Evolutionary conservation across 148 eudicot species (phyloP), one percentile per base, ranked within the genome.

Genomic region (Vaccinium macrocarpon): DNA sequence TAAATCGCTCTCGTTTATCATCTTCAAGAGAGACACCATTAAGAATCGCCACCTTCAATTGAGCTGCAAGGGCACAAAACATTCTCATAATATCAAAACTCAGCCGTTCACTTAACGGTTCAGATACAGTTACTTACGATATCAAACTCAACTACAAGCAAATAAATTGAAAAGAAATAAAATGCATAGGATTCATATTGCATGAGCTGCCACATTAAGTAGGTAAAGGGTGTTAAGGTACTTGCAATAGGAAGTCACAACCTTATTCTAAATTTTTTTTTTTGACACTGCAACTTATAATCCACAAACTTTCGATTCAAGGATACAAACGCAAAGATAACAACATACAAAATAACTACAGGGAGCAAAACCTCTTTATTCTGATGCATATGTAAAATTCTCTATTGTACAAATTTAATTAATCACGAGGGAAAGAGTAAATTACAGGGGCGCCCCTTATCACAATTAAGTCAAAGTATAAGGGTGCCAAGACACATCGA

Each of bases 1-100:
- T 97, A 81, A 97, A 95, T 62, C 93, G 87, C 32, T 94, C 98
- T 82, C 96, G 90, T 86, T 93, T 92, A 81, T 92, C 95, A 90
- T 94, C 98, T 83, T 94, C 98, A 80, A 97, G 99, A 77, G 98
- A 91, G 72, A 97, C 91, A 85, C 99, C 99, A 88, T 86, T 90
- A 2, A 97, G 91, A 84, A 95, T 87, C 42, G 99, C 99, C 92
- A 90, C 98, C 98, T 94, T 95, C 66, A 95, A 83, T 90, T 90
- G 91, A 80, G 93, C 99, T 97, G 93, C 88, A 89, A 4, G 42
- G 19, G 52, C 70, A 83, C 62, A n/a, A 88, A 23, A 83, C 75
- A 64, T 76, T 48, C 59, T 18, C 50, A 4, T 18, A 42, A 79
- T 57, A 78, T 76, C 51, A 56, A 23, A 53, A 70, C 61, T 32